Evolutionary conservation across 495 filamentous ascomycete species (phyloP), one percentile per base, ranked within the genome.

Genomic region (Penicillium macrosclerotiorum): DNA sequence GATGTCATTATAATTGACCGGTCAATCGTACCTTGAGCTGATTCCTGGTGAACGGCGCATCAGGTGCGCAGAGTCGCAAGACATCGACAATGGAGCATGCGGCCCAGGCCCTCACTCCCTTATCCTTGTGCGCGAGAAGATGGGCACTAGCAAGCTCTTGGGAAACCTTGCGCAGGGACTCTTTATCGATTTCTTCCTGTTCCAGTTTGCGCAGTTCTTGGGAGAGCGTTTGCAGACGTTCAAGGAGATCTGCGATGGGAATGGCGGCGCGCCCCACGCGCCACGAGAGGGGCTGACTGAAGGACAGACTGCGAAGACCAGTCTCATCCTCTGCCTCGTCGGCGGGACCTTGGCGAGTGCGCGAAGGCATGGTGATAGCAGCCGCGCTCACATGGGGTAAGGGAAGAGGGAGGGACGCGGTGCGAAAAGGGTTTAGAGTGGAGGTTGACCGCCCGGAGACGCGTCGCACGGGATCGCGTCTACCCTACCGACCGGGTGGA

Each of bases 41-140:
- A 38, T 83, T 79, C 22, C 76, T 81, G 8, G 89, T 95, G 68
- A 94, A 97, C 8, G 93, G 93, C 65, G 93, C 93, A 79, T 97
- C 84, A 4, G 93, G 93, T 23, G 93, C 93, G 72, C 90, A 95
- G 20, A 99, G 75, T 55, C 88, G 81, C 64, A 99, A 80, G 43
- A 99, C 88, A 63, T 99, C 94, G 31, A 95, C 90, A 54, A 97
- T 74, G 62, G 90, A 96, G 60, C 87, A 88, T 9, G 89, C 84
- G 30, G 86, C 81, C 74, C 84, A 95, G 13, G 94, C 93, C 50
- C 85, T 82, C 18, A 99, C 91, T 9, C 93, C 93, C 45, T 81
- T 85, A 62, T 99, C 94, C 69, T 94, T 95, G 64, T 99, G 94
- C 34, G 70, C 77, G 22, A 97, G 68, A 13, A 99, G 73, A 53